Evolutionary conservation across 768 basidiomycete species (phyloP), one percentile per base, ranked within the genome.

Genomic region (Candolleomyces eurysporus): DNA sequence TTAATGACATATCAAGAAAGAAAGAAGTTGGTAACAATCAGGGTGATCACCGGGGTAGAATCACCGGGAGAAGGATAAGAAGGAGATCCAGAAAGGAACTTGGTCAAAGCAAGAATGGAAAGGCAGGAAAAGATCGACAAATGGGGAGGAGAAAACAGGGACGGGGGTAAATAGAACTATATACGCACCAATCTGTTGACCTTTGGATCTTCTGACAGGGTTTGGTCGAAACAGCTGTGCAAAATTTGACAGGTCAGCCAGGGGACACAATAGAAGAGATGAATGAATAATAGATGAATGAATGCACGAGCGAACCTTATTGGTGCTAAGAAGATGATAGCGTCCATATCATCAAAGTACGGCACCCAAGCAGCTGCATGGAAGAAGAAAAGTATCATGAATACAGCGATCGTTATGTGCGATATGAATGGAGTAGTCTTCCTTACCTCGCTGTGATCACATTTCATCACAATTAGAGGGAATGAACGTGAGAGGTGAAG

Each of bases 321-420:
- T 19, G 88, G 88, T 22, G 85, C 87, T 53, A 90, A 72, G 70
- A 90, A 89, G 62, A 90, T 86, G 67, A 90, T 88, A 30, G 84
- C 84, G 61, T 88, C 82, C 79, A 89, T 84, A 64, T 89, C 85
- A 71, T 89, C 82, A 52, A 90, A 90, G 71, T 82, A 90, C 11
- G 81, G 80, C 14, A 69, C 77, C 80, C 76, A 84, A 66, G 85
- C 82, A 72, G 79, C 86, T 87, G 63, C 21, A 53, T 30, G 54
- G 61, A 46, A 56, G 57, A 64, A 54, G 59, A 55, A 62, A 26
- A 22, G 10, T 21, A 32, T 48, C 8, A 19, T 19, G 31, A 39
- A 48, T 11, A 5, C 13, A 48, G 42, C 19, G 19, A 11, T 48
- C n/a, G n/a, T 26, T n/a, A n/a, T 30, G 32, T 16, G 21, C 10